A percentile compares a stretch with the other conserved stretches of the same genome.
phyloP scores from a whole-genome alignment of 1,284 basidiomycete genomes.

The Melampsora occidentalis region DNA sequence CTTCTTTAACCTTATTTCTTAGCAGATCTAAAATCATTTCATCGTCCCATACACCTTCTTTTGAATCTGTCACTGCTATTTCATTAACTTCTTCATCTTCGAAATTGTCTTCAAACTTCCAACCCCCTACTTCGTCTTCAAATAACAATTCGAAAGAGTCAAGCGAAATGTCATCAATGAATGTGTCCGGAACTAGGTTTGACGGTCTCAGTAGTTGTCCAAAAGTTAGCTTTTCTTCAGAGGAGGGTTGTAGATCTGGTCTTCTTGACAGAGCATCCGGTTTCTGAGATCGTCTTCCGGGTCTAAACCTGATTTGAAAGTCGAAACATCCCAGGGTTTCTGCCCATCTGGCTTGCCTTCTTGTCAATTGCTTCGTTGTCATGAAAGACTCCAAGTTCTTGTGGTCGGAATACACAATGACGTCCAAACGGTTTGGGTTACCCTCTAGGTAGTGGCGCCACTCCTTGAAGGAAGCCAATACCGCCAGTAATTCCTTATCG shows the following conservation, averaged over 20 bases:
- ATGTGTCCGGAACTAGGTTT: not conserved
- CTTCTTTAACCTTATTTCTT: too few species aligned
- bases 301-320: not conserved
- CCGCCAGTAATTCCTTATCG: not conserved
- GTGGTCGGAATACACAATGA: not conserved
- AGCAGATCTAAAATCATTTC: too few species aligned
- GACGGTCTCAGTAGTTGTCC: not conserved
- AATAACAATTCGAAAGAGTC: too few species aligned
- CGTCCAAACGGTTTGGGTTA: not conserved
- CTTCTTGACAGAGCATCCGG: not conserved
- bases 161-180: not conserved
- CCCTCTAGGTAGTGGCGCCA: constrained; percentile 5
- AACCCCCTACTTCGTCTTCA: too few species aligned
- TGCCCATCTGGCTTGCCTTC: not conserved
- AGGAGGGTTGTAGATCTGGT: not conserved
- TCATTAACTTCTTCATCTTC: too few species aligned
- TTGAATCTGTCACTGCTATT: not conserved
- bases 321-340: not conserved
- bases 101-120: too few species aligned
- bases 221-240: constrained; percentile 1
- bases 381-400: too few species aligned
- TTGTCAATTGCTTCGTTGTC: not conserved
- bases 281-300: not conserved
- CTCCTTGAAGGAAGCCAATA: not conserved
- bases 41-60: too few species aligned